A percentile compares a stretch with the other conserved stretches of the same genome.
Conservation (phyloP, 257 asterid species). For the Solanum neorickii region DNA sequence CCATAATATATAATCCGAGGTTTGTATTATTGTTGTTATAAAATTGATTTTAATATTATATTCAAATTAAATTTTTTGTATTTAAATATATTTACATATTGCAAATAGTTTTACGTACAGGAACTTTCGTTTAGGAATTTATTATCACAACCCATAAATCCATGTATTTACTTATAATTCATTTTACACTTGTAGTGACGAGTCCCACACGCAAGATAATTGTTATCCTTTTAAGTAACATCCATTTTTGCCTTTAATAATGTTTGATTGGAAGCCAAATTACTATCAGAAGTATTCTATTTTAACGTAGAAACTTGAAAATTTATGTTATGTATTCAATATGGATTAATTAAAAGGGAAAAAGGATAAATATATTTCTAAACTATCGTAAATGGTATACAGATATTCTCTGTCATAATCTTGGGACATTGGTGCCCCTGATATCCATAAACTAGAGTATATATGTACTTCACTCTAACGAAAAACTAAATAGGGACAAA, state of each 20-base stretch:
- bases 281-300: background rate
- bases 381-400: too few relatives aligned
- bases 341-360: too few relatives aligned
- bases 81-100: background rate
- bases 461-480: too few relatives aligned
- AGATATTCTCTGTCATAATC: too few relatives aligned
- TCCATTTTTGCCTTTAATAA: background rate
- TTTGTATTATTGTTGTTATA: too few relatives aligned
- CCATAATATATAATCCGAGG: too few relatives aligned
- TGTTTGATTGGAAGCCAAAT: background rate
- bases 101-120: background rate
- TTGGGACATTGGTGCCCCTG: too few relatives aligned
- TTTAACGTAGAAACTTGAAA: background rate
- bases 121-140: background rate
- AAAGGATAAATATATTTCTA: too few relatives aligned
- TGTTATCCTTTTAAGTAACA: background rate
- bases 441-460: too few relatives aligned
- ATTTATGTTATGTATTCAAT: background rate
- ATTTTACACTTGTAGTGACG: background rate
- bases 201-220: background rate
- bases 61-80: too few relatives aligned
- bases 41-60: too few relatives aligned
- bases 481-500: fast-evolving
- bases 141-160: background rate
- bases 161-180: background rate